Evolutionary conservation across 2,329 filamentous ascomycete species (phyloP), one percentile per base, ranked within the genome.

Genomic region (Sordariomycetes sp.): DNA sequence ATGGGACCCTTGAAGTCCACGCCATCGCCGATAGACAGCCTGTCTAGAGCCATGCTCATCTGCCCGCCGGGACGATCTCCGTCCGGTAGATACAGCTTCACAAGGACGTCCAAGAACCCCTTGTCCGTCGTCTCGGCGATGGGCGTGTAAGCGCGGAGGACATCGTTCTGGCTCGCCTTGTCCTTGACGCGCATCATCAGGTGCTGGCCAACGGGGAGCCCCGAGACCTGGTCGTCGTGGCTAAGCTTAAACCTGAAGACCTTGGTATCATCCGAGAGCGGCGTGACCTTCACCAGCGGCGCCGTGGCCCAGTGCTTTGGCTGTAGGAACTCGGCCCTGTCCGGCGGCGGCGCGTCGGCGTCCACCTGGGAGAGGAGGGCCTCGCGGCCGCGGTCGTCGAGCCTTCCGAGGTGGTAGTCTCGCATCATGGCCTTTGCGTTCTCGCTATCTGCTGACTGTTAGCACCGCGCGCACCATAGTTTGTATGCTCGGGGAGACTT

Each of bases 341-440:
- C 75, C 24, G 72, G 67, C 37, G 40, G 20, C 16, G 24, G 25
- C 3, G 20, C 28, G 3, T 73, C 71, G 1, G 67, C 65, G 32
- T 72, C 71, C n/a, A 70, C 69, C 1, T 62, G 59, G n/a, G 60
- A 55, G 16, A 77, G 74, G 2, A 94, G 77, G 0, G 76, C 67
- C 6, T 77, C 75, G 5, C 60, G 64, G 1, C 85, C 81, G 22
- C 75, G 20, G 20, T 58, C 34, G 32, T 89, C 82, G 14, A 96
- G 79, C 0, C 83, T 84, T 55, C 92, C 92, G 62, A 97, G 85
- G 70, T 97, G 91, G 67, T 96, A 95, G 52, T 79, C 72, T 12
- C 82, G 80, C 87, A 97, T 91, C 90, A 96, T 96, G 20, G 79
- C 80, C 73, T 95, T 96, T 37, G 92, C 92, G 18, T 89, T 96